Evolutionary conservation across 2,329 filamentous ascomycete species (phyloP).

Genomic region (Phaeosphaeriaceae sp.): DNA sequence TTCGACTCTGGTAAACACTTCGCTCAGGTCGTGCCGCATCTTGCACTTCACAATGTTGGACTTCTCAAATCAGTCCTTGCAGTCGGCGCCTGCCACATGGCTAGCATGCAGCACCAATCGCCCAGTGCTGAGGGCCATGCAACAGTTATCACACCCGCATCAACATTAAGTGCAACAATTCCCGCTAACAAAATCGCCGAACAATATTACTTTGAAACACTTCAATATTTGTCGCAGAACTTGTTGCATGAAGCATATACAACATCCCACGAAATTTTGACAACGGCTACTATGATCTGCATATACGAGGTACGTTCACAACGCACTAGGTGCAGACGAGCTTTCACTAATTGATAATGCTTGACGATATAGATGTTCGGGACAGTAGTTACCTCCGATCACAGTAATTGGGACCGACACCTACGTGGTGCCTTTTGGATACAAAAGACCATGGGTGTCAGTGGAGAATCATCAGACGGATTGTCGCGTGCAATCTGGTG

Average conservation of each 20-base stretch:
- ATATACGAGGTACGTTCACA: constrained; percentile 58
- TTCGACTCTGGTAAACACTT: constrained; percentile 52
- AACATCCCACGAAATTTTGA: constrained; percentile 63
- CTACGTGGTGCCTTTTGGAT: constrained; percentile 72
- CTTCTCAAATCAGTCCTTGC: constrained; percentile 65
- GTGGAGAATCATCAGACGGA: constrained; percentile 62
- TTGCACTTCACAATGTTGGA: constrained; percentile 61
- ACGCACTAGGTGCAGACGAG: background rate
- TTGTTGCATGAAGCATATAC: constrained; percentile 66
- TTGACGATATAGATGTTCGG: constrained; percentile 59
- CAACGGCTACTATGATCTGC: constrained; percentile 65
- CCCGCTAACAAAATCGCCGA: constrained; percentile 48
- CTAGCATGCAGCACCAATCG: constrained; percentile 41
- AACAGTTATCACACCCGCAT: constrained; percentile 30
- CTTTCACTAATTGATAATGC: background rate
- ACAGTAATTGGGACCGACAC: constrained; percentile 66
- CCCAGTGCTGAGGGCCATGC: constrained; percentile 28
- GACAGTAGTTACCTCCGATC: constrained; percentile 51
- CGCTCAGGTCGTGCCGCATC: constrained; percentile 38
- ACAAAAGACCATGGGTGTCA: constrained; percentile 64
- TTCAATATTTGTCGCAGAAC: constrained; percentile 67
- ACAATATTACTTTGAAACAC: constrained; percentile 67
- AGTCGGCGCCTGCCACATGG: constrained; percentile 60
- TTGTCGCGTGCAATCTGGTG: constrained; percentile 68
- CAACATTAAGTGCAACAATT: constrained; percentile 18